Conservation (phyloP, 495 filamentous ascomycete genomes). For the Aspergillus panamensis region DNA sequence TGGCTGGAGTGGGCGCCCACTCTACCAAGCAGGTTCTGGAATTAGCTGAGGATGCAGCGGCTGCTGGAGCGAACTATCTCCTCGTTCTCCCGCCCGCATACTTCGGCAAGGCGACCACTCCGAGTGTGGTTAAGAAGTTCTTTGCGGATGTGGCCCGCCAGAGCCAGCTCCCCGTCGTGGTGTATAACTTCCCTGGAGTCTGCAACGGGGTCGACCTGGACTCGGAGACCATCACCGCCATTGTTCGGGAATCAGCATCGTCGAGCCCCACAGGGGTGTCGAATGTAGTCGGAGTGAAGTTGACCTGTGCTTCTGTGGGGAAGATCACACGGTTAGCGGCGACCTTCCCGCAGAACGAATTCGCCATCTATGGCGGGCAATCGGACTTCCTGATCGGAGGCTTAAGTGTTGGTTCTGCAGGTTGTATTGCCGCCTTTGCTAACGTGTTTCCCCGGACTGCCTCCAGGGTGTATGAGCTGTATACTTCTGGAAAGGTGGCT, state of each 20-base stretch:
- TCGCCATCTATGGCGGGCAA: slow-evolving; percentile 66
- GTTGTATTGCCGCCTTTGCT: slow-evolving; percentile 64
- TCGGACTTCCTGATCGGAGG: slow-evolving; percentile 68
- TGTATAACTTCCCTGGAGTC: slow-evolving; percentile 72
- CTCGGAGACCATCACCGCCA: slow-evolving; percentile 54
- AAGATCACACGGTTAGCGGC: slow-evolving; percentile 59
- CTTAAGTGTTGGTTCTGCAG: slow-evolving; percentile 51
- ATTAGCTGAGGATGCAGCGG: slow-evolving; percentile 53
- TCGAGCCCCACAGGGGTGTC: slow-evolving; percentile 42
- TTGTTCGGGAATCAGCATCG: slow-evolving; percentile 43
- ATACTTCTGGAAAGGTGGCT: slow-evolving; percentile 42
- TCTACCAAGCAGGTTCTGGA: slow-evolving; percentile 61
- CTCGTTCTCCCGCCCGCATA: slow-evolving; percentile 63
- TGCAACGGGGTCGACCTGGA: slow-evolving; percentile 70
- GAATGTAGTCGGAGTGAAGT: slow-evolving; percentile 62
- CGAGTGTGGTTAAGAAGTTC: slow-evolving; percentile 56
- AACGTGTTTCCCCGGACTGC: slow-evolving; percentile 61
- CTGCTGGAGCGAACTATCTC: slow-evolving; percentile 56
- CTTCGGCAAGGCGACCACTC: slow-evolving; percentile 58
- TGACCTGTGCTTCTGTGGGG: slow-evolving; percentile 67
- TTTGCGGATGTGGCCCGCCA: slow-evolving; percentile 54
- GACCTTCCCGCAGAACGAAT: slow-evolving; percentile 50
- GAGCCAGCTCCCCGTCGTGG: slow-evolving; percentile 53
- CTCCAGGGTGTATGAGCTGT: slow-evolving; percentile 51
- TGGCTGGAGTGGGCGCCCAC: slow-evolving; percentile 62